Percentiles rank a stretch among this genome's conserved stretches.
Evolutionary conservation across 352 stramenopile species (phyloP).

Genomic region (Globisporangium iwayamae): DNA sequence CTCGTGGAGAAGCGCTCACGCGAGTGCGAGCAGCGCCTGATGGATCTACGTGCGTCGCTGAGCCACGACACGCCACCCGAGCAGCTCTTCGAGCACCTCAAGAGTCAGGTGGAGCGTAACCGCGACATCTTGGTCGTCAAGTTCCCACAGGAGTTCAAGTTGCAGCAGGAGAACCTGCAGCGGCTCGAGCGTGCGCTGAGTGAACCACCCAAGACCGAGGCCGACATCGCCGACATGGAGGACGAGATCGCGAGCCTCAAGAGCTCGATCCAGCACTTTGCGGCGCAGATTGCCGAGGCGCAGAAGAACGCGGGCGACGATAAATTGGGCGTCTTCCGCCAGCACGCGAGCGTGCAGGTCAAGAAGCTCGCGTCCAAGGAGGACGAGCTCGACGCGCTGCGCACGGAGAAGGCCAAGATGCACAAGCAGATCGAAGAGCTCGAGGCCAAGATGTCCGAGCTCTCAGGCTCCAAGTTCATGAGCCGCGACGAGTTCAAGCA

Average conservation of each 20-base stretch:
- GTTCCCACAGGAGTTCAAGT: slow-evolving; percentile 74
- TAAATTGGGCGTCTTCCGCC: slow-evolving; percentile 90
- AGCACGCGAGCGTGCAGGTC: slow-evolving; percentile 84
- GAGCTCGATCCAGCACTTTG: slow-evolving; percentile 58
- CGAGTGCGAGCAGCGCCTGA: slow-evolving; percentile 69
- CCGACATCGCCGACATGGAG: slow-evolving; percentile 87
- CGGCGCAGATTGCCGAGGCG: slow-evolving; percentile 71
- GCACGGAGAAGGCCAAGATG: slow-evolving; percentile 54
- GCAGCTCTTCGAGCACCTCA: slow-evolving; percentile 85
- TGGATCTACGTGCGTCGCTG: slow-evolving; percentile 69
- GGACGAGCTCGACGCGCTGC: slow-evolving; percentile 76
- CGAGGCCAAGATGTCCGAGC: slow-evolving; percentile 58
- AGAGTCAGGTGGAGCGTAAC: slow-evolving; percentile 74
- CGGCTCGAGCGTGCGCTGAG: slow-evolving; percentile 65
- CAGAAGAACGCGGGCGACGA: slow-evolving; percentile 71
- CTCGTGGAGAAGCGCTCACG: slow-evolving; percentile 76
- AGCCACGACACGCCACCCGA: slow-evolving; percentile 76
- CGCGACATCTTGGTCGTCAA: slow-evolving; percentile 62
- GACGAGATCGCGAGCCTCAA: slow-evolving; percentile 69
- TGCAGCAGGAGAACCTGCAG: slow-evolving; percentile 73
- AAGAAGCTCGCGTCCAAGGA: slow-evolving; percentile 90
- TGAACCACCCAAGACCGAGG: slow-evolving; percentile 79
- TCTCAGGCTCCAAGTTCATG: slow-evolving; percentile 74
- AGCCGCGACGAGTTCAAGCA: slow-evolving; percentile 88
- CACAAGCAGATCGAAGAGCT: slow-evolving; percentile 70